Base-by-base conservation (phyloP, 352 stramenopile species). In the Phytophthora meadii region DNA sequence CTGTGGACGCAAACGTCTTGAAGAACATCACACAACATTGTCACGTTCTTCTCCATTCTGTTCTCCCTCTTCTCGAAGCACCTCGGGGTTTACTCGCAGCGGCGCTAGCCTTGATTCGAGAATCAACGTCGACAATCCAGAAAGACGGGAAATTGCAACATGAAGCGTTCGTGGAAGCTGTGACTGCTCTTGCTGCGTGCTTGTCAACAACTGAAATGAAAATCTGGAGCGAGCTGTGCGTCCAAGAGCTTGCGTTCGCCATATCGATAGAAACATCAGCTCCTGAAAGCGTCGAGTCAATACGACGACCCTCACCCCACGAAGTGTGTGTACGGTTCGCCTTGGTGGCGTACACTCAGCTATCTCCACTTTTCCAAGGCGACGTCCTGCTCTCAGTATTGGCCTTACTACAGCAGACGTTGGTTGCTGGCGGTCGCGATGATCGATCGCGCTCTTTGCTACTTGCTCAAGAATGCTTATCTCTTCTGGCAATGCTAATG, bases 351-450 rank as follows among this genome's bases (percentile, higher is more conserved):
- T 90, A 91, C 48, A 73, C 72, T 7, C 61, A 82, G 6, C 54
- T 94, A 9, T 55, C 61, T 8, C 71, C 75, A 7, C 54, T 58
- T 17, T 94, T 94, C 49, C 65, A 87, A 32, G 84, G 81, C 2
- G 79, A 89, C 8, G 73, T 92, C 14, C 78, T 91, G 14, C 51
- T 93, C 10, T 81, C 75, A 5, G 28, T 91, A 4, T 55, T 90
- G 8, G 76, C 84, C 24, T 54, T 92, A 2, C 59, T 94, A 15
- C 81, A 61, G 2, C 67, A 75, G 49, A 61, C 67, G 5, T 34
- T 75, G 14, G 65, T 39, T 1, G 40, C 62, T 15, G 39, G 63
- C 15, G 63, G 55, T 34, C 47, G 32, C 27, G 32, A 54, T 25
- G 28, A 25, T 12, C 40, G 61, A 27, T 61, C 53, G 4, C 61